Percentiles rank a stretch among this genome's conserved stretches.
These are phyloP conservation scores for Suillus bovinus DNA, from an alignment of 768 basidiomycete species.

Conservation along the genomic window DNA sequence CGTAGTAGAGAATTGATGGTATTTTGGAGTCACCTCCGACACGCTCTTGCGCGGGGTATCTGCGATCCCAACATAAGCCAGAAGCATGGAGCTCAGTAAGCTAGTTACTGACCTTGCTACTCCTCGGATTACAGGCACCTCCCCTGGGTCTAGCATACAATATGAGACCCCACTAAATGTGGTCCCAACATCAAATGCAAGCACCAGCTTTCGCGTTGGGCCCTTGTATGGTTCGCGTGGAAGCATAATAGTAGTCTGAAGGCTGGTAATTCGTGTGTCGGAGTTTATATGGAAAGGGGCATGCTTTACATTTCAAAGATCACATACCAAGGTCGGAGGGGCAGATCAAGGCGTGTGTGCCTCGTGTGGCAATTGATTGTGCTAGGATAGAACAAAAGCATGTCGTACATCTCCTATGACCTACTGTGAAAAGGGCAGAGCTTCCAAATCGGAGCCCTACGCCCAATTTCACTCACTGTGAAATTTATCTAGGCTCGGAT, in stretches of 20 bases:
- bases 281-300: not conserved
- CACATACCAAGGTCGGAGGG: not conserved
- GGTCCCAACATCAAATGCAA: conserved; percentile 47
- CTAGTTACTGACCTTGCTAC: conserved; percentile 25
- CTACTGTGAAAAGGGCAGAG: not conserved
- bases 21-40: conserved; percentile 50
- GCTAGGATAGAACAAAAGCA: not conserved
- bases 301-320: not conserved
- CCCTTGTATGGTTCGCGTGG: conserved; percentile 37
- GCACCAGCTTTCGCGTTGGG: conserved; percentile 38
- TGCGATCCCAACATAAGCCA: conserved; percentile 15
- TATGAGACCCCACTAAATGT: conserved; percentile 44
- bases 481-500: not conserved
- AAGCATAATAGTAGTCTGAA: conserved; percentile 22
- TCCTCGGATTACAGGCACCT: conserved; percentile 29
- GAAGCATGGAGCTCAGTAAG: not conserved
- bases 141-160: conserved; percentile 37
- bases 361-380: not conserved
- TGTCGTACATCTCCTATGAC: not conserved
- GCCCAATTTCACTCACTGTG: not conserved
- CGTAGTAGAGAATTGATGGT: conserved; percentile 50
- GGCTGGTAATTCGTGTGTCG: not conserved
- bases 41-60: conserved; percentile 49
- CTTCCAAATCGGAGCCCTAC: not conserved
- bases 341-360: not conserved